A percentile compares a stretch with the other conserved stretches of the same genome.
Conservation (phyloP, 2,329 filamentous ascomycete species). For the Ascochyta clinopodiicola region DNA sequence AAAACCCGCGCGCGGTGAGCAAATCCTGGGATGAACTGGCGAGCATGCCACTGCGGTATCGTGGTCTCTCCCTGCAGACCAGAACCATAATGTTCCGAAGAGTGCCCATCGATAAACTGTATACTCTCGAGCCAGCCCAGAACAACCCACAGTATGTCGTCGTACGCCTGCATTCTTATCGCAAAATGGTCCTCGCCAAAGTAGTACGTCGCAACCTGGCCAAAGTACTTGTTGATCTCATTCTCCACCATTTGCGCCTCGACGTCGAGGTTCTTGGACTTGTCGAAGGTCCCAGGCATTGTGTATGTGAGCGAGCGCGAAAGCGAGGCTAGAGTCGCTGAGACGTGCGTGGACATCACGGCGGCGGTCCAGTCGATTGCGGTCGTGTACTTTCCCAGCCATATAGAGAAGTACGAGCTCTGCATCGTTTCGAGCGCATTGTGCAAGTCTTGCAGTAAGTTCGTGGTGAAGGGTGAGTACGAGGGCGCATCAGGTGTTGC, state of each 20-base stretch:
- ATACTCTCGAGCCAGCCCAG: slow-evolving; percentile 87
- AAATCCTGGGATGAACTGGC: slow-evolving; percentile 76
- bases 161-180: slow-evolving; percentile 80
- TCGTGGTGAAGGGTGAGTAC: slow-evolving; percentile 14
- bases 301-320: slow-evolving; percentile 64
- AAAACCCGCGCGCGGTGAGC: slow-evolving; percentile 84
- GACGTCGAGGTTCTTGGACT: slow-evolving; percentile 34
- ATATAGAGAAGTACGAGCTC: slow-evolving; percentile 75
- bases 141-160: slow-evolving; percentile 96
- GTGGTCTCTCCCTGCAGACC: slow-evolving; percentile 4
- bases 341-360: slow-evolving; percentile 80
- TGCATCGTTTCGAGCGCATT: slow-evolving; percentile 78
- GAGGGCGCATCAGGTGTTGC: neutral
- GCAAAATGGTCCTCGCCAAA: slow-evolving; percentile 83
- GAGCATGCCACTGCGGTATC: slow-evolving; percentile 70
- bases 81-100: slow-evolving; percentile 63
- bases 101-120: slow-evolving; percentile 77
- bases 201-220: slow-evolving; percentile 78
- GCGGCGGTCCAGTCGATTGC: slow-evolving; percentile 95
- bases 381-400: slow-evolving; percentile 81
- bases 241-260: slow-evolving; percentile 69
- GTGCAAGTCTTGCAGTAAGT: slow-evolving; percentile 45
- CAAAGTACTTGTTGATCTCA: slow-evolving; percentile 81
- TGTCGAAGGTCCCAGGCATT: slow-evolving; percentile 43
- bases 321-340: slow-evolving; percentile 74